A percentile compares a stretch with the other conserved stretches of the same genome.
These are phyloP conservation scores for Claviceps arundinis DNA, from an alignment of 2,329 filamentous ascomycete species.

Conservation along the genomic window DNA sequence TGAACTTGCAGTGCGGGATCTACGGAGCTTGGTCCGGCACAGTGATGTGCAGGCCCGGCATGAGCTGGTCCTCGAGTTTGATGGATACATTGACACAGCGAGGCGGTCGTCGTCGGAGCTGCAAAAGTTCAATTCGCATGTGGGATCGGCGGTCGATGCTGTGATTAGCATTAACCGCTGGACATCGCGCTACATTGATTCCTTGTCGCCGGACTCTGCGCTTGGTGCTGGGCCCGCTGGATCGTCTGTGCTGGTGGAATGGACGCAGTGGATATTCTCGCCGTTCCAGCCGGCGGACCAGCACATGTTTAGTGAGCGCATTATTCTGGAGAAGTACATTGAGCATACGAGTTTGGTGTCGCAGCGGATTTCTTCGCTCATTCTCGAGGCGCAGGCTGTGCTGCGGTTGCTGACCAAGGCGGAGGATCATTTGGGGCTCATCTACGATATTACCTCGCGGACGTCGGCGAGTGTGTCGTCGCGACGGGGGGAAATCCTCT, in stretches of 20 bases:
- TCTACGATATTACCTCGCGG: slow-evolving; percentile 54
- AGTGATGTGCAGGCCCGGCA: slow-evolving; percentile 54
- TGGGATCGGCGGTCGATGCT: slow-evolving; percentile 59
- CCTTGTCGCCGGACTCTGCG: slow-evolving; percentile 30
- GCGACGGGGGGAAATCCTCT: slow-evolving; percentile 52
- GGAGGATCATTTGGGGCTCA: slow-evolving; percentile 55
- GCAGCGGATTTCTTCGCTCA: slow-evolving; percentile 53
- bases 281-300: slow-evolving; percentile 49
- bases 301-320: slow-evolving; percentile 31
- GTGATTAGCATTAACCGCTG: slow-evolving; percentile 64
- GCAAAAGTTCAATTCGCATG: slow-evolving; percentile 62
- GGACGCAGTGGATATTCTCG: slow-evolving; percentile 34
- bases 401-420: slow-evolving; percentile 52
- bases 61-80: slow-evolving; percentile 63
- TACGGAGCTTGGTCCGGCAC: slow-evolving; percentile 28
- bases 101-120: slow-evolving; percentile 52
- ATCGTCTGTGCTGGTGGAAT: slow-evolving; percentile 25
- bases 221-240: slow-evolving; percentile 17
- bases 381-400: slow-evolving; percentile 56
- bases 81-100: slow-evolving; percentile 60
- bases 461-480: slow-evolving; percentile 46
- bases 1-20: slow-evolving; percentile 46
- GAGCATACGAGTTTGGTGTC: slow-evolving; percentile 57
- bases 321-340: slow-evolving; percentile 61
- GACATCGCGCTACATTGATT: slow-evolving; percentile 57